Evolutionary conservation across 2,329 filamentous ascomycete species (phyloP).

Genomic region (Fusarium sp.): DNA sequence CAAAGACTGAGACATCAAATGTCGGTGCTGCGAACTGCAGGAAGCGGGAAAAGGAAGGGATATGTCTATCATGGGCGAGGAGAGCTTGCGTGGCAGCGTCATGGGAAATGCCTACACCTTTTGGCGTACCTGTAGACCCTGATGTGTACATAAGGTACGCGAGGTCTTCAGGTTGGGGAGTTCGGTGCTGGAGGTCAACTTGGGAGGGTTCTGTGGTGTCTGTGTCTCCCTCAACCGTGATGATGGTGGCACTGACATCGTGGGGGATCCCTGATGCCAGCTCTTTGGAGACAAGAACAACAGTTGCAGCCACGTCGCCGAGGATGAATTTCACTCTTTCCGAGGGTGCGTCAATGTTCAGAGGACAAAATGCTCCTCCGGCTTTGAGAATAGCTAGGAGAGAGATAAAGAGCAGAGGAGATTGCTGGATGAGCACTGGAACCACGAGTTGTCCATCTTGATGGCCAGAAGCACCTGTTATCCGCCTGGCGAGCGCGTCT

Average conservation of each 20-base stretch:
- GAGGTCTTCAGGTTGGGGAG: slow-evolving; percentile 57
- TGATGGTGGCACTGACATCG: slow-evolving; percentile 47
- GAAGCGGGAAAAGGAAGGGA: slow-evolving; percentile 82
- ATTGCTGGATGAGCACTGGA: slow-evolving; percentile 83
- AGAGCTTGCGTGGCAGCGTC: slow-evolving; percentile 83
- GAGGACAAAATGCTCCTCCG: slow-evolving; percentile 86
- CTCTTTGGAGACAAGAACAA: slow-evolving; percentile 73
- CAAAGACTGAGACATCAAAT: slow-evolving; percentile 95
- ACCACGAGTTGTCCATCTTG: slow-evolving; percentile 64
- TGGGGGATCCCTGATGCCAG: slow-evolving; percentile 56
- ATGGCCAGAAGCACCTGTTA: slow-evolving; percentile 46
- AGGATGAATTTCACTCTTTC: slow-evolving; percentile 86
- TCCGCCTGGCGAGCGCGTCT: slow-evolving; percentile 64
- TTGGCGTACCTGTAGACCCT: slow-evolving; percentile 88
- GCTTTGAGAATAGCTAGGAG: slow-evolving; percentile 83
- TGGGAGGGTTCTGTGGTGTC: not conserved
- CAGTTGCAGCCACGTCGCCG: slow-evolving; percentile 76
- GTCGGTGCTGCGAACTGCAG: slow-evolving; percentile 93
- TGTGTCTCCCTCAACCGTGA: slow-evolving; percentile 51
- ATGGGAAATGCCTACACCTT: slow-evolving; percentile 88
- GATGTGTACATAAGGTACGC: slow-evolving; percentile 97
- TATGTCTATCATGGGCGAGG: slow-evolving; percentile 81
- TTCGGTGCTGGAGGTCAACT: slow-evolving; percentile 23
- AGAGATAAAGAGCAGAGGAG: slow-evolving; percentile 80
- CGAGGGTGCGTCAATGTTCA: slow-evolving; percentile 80